These are phyloP conservation scores for Corymbia maculata DNA, from an alignment of 345 rosid species.

Conservation along the genomic window DNA sequence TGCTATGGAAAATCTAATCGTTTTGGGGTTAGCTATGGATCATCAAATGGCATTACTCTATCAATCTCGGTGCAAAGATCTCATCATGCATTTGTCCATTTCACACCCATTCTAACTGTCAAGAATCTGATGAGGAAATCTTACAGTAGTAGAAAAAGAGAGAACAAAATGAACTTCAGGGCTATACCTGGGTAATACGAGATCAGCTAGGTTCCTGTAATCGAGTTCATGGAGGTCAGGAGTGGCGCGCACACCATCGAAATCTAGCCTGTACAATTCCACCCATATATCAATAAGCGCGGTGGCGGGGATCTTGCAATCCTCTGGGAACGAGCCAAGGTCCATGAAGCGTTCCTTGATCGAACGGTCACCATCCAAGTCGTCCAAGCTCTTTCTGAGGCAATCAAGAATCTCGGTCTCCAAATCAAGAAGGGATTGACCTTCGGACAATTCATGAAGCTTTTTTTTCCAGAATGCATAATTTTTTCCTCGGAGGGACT, in stretches of 20 bases:
- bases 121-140: neutral
- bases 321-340: constrained; percentile 53
- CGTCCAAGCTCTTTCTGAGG: constrained; percentile 37
- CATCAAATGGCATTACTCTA: neutral
- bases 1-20: too few relatives aligned
- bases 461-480: neutral
- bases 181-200: constrained; percentile 13
- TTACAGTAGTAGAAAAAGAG: neutral
- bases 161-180: neutral
- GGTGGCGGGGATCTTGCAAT: constrained; percentile 33
- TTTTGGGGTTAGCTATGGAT: too few relatives aligned
- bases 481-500: constrained; percentile 6
- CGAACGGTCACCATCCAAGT: constrained; percentile 6
- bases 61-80: neutral
- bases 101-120: neutral
- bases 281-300: constrained; percentile 44
- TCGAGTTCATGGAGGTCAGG: constrained; percentile 31
- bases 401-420: constrained; percentile 11
- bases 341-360: constrained; percentile 44
- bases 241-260: constrained; percentile 10
- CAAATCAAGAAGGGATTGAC: constrained; percentile 9
- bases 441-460: constrained; percentile 2
- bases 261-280: constrained; percentile 21
- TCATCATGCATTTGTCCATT: neutral
- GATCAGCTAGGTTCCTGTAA: constrained; percentile 22